phyloP scores from a whole-genome alignment of 73 alveolate species.

The Tetrahymena elliotti region DNA sequence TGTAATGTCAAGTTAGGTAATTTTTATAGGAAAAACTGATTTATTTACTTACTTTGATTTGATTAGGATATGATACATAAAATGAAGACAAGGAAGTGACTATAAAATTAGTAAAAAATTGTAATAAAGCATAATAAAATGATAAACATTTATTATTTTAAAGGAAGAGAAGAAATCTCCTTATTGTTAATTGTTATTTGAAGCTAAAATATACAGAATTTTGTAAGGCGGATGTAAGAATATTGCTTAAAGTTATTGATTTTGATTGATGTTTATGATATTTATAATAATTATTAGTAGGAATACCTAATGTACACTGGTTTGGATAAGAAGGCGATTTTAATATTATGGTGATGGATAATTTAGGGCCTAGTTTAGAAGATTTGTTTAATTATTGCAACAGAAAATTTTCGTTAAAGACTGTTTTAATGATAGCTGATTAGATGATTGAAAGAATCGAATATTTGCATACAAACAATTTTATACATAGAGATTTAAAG shows the following conservation, averaged over 20 bases:
- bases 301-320: conserved; percentile 90
- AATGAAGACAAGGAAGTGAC: conserved; percentile 62
- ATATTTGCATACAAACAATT: conserved; percentile 84
- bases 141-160: not conserved
- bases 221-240: conserved; percentile 57
- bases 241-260: not conserved
- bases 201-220: conserved; percentile 56
- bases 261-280: no score
- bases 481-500: conserved; percentile 93
- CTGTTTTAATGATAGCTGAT: conserved; percentile 78
- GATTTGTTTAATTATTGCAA: conserved; percentile 84
- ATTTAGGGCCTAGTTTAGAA: conserved; percentile 95
- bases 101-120: conserved; percentile 53
- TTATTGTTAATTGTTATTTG: conserved; percentile 64
- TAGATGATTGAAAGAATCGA: conserved; percentile 81
- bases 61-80: conserved; percentile 50
- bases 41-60: not conserved
- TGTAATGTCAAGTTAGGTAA: not conserved
- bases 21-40: not conserved
- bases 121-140: not conserved
- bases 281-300: conserved; percentile 20
- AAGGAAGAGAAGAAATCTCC: conserved; percentile 44
- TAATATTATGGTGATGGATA: conserved; percentile 93
- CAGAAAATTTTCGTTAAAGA: conserved; percentile 73
- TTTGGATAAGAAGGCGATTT: conserved; percentile 92